phyloP scores from a whole-genome alignment of 2,329 filamentous ascomycete genomes.

The Alternaria hordeiaustralica region DNA sequence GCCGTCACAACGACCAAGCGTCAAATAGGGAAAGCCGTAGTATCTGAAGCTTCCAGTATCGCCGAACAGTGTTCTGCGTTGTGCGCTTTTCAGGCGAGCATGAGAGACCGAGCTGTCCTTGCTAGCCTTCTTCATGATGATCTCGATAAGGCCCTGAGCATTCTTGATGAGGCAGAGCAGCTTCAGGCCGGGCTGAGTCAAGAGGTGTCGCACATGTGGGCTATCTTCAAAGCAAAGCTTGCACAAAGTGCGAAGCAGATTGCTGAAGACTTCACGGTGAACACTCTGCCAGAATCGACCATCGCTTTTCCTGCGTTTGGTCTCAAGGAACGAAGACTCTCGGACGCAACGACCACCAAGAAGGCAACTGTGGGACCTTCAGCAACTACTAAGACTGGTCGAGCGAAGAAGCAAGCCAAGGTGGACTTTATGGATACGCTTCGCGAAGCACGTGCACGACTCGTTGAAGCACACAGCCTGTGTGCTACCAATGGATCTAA shows the following conservation, averaged over 20 bases:
- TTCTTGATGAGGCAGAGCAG: conserved; percentile 35
- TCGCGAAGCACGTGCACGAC: conserved; percentile 68
- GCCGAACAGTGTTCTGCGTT: conserved; percentile 50
- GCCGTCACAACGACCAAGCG: conserved; percentile 15
- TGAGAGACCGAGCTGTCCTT: conserved; percentile 60
- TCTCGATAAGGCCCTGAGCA: conserved; percentile 32
- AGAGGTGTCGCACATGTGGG: conserved; percentile 60
- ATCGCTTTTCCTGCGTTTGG: conserved; percentile 79
- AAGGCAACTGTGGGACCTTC: conserved; percentile 13
- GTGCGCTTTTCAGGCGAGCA: conserved; percentile 53
- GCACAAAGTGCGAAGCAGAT: conserved; percentile 75
- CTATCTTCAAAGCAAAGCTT: conserved; percentile 71
- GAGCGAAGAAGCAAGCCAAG: conserved; percentile 30
- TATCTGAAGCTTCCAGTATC: conserved; percentile 18
- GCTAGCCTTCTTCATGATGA: conserved; percentile 46
- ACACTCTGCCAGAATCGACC: conserved; percentile 89
- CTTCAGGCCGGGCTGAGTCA: conserved; percentile 48
- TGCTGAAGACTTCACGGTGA: conserved; percentile 81
- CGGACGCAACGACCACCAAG: conserved; percentile 27
- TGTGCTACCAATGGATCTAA: conserved; percentile 62
- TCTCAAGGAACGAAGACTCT: conserved; percentile 33
- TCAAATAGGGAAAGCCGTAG: conserved; percentile 11
- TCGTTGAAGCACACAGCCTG: conserved; percentile 67
- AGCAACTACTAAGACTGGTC: conserved; percentile 21
- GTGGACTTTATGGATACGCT: conserved; percentile 65